Percentiles rank a stretch among this genome's conserved stretches.
Evolutionary conservation across 192 early-diverging fungal species (phyloP).

Genomic region (Coemansia sp.): DNA sequence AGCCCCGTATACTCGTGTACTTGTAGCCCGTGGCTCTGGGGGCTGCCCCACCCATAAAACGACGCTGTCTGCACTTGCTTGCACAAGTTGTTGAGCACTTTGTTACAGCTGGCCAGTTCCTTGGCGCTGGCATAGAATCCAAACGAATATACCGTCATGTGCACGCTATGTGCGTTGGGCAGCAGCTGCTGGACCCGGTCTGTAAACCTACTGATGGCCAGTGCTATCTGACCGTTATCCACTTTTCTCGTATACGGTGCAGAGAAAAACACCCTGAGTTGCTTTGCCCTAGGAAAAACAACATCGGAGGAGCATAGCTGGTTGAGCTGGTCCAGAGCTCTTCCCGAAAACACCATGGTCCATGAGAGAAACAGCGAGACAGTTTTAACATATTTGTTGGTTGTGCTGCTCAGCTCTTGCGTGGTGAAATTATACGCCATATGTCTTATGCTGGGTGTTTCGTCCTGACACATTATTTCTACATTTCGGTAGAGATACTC

Average conservation of each 20-base stretch:
- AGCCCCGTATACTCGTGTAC: neutral
- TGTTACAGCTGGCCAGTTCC: neutral
- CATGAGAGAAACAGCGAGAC: constrained; percentile 4
- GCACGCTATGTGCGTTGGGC: neutral
- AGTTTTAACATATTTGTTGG: constrained; percentile 1
- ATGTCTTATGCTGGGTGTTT: constrained; percentile 2
- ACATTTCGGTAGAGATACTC: constrained; percentile 3
- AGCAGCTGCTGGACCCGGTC: neutral
- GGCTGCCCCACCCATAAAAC: neutral
- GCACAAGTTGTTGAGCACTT: constrained; percentile 2
- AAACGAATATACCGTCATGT: neutral
- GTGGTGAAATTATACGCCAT: constrained; percentile 1
- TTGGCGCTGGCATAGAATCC: neutral
- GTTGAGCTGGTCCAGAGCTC: neutral
- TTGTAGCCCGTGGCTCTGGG: neutral
- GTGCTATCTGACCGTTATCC: neutral
- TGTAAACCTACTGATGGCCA: neutral
- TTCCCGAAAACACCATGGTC: constrained; percentile 2
- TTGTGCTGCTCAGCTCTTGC: neutral
- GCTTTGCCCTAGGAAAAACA: neutral
- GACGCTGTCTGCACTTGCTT: neutral
- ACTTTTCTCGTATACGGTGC: neutral
- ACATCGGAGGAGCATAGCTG: neutral
- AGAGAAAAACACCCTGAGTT: neutral
- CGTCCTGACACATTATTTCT: constrained; percentile 7